phyloP scores from a whole-genome alignment of 176 grass and related monocot genomes.

The Microstegium vimineum region DNA sequence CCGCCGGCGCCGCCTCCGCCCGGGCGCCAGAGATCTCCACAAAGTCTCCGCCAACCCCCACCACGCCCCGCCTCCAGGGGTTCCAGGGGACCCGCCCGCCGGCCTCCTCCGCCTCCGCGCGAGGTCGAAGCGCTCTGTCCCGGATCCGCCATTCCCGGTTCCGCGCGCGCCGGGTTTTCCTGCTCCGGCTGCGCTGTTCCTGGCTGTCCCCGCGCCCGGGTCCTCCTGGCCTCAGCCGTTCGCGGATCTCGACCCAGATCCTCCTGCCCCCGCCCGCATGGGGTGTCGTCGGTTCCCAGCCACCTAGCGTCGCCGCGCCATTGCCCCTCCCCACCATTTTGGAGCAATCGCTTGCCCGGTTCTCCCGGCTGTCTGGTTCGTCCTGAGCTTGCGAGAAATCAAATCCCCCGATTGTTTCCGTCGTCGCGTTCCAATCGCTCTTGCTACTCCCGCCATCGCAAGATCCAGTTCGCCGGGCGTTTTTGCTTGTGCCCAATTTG shows the following conservation, averaged over 20 bases:
- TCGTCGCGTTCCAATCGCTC: background rate
- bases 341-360: background rate
- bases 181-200: background rate
- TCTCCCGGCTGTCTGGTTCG: background rate
- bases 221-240: background rate
- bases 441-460: background rate
- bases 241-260: slow-evolving; percentile 22
- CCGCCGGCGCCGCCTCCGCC: background rate
- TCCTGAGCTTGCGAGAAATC: slow-evolving; percentile 14
- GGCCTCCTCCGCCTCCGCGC: background rate
- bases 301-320: slow-evolving; percentile 13
- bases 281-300: slow-evolving; percentile 15
- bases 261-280: background rate
- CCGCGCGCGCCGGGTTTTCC: slow-evolving; percentile 1
- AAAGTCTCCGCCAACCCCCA: background rate
- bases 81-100: background rate
- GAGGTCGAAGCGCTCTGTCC: background rate
- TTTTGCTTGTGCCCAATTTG: background rate
- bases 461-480: slow-evolving; percentile 37
- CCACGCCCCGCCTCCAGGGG: background rate
- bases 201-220: background rate
- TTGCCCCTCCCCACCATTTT: slow-evolving; percentile 5
- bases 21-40: background rate
- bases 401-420: background rate
- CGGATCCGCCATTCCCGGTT: slow-evolving; percentile 23